Conservation (phyloP, 75 land plant genomes). For the Isoetes taiwanensis region DNA sequence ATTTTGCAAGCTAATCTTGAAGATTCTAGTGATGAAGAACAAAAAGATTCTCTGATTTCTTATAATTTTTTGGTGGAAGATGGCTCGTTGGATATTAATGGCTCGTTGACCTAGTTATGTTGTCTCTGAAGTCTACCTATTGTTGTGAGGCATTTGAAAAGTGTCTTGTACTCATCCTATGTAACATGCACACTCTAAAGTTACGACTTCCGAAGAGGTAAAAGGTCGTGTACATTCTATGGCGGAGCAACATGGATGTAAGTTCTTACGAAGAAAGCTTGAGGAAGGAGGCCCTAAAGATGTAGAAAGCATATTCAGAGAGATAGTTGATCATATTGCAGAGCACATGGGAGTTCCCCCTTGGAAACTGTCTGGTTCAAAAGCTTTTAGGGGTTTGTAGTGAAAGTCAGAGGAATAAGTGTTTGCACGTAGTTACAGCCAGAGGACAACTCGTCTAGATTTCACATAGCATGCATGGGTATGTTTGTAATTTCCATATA, state of each 20-base stretch:
- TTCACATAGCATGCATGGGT: conserved; percentile 66
- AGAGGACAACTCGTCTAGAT: conserved; percentile 33
- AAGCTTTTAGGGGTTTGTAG: conserved; percentile 62
- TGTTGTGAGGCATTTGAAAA: too few relatives aligned
- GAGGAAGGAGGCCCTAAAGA: conserved; percentile 46
- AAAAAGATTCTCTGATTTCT: too few relatives aligned
- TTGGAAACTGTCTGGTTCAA: conserved; percentile 82
- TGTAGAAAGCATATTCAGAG: conserved; percentile 51
- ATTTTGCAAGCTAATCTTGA: too few relatives aligned
- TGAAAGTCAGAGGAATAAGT: conserved; percentile 45
- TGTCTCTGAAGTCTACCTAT: too few relatives aligned
- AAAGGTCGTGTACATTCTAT: conserved; percentile 49
- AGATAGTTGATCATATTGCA: conserved; percentile 48
- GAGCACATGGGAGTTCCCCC: conserved; percentile 70
- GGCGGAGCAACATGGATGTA: conserved; percentile 77
- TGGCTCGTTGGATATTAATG: too few relatives aligned
- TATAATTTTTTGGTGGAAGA: too few relatives aligned
- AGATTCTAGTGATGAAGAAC: too few relatives aligned
- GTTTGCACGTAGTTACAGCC: conserved; percentile 37
- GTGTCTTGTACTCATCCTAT: conserved; percentile 17
- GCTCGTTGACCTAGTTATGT: too few relatives aligned
- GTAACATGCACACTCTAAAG: conserved; percentile 26
- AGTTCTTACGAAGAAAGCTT: conserved; percentile 49
- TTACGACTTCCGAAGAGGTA: conserved; percentile 35
- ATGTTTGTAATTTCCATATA: too few relatives aligned